phyloP scores from a whole-genome alignment of 768 basidiomycete genomes.

The Pleurotus ostreatus region DNA sequence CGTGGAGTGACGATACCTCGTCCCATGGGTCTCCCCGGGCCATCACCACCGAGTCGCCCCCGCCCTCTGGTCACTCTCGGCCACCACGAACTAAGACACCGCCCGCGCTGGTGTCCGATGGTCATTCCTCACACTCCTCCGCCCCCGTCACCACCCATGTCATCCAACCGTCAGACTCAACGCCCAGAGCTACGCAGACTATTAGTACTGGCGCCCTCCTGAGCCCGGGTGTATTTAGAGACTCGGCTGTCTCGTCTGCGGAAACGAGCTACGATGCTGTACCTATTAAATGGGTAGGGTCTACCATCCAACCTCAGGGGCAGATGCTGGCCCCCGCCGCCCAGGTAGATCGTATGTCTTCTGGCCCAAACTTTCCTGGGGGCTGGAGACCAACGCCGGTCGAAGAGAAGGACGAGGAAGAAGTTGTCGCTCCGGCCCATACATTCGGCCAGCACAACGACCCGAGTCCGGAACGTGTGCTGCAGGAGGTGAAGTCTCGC shows the following conservation, averaged over 20 bases:
- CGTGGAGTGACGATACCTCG: constrained; percentile 20
- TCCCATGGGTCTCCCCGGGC: constrained; percentile 16
- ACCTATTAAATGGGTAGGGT: constrained; percentile 62
- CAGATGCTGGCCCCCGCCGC: constrained; percentile 9
- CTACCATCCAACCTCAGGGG: constrained; percentile 12
- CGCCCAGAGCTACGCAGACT: constrained; percentile 3
- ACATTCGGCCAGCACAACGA: background rate
- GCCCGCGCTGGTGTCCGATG: constrained; percentile 28
- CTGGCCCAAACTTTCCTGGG: constrained; percentile 43
- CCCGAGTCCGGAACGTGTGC: constrained; percentile 19
- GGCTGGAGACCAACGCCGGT: constrained; percentile 54
- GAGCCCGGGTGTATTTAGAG: constrained; percentile 57
- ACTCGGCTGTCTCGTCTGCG: constrained; percentile 57
- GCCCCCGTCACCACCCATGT: constrained; percentile 1
- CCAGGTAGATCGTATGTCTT: constrained; percentile 18
- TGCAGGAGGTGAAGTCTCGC: constrained; percentile 45
- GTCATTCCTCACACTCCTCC: constrained; percentile 11
- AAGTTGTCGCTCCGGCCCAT: constrained; percentile 11
- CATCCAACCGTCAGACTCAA: constrained; percentile 1
- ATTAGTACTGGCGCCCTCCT: constrained; percentile 33
- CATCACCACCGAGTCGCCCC: background rate
- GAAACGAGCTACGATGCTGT: constrained; percentile 40
- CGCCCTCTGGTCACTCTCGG: constrained; percentile 14
- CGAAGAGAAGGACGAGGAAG: constrained; percentile 38
- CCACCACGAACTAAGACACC: constrained; percentile 32